Base-by-base conservation (phyloP, 805 yeast species). In the Candida vartiovaarae region DNA sequence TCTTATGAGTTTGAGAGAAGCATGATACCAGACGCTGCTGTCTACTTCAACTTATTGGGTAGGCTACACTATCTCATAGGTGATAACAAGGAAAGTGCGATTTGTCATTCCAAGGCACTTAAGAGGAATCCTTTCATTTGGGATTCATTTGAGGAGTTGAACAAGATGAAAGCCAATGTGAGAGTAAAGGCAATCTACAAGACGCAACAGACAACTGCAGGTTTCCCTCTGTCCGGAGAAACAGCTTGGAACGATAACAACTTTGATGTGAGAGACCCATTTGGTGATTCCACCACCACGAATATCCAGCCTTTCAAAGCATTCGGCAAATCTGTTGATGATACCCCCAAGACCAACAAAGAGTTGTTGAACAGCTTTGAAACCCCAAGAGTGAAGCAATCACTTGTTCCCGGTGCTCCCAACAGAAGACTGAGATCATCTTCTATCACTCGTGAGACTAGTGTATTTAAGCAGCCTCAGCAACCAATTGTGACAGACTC, bases 101-200 rank as follows among this genome's bases (percentile, higher is more conserved):
- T 82, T 39, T 75, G 78, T 54, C 85, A 82, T 59, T 73, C 86
- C 0, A 77, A 74, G 50, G 86, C 91, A 1, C 69, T 88, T 44
- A 77, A 78, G 46, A 64, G 72, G 49, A 85, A 93, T 58, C 96
- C 95, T 15, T 86, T 71, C 57, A 72, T 88, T 34, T 88, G 93
- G 76, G 96, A 88, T 57, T 88, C 96, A 0, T 80, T 87, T 50
- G 87, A 82, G 51, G 81, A 82, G 36, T 66, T 93, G 39, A 79
- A 88, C 54, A 70, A 72, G 39, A 66, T 83, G 64, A 93, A 95
- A 9, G 86, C 83, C 20, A 75, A 75, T 45, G 72, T 88, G 20
- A 76, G 79, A 45, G 78, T 82, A 5, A 75, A 75, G 49, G 61
- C 79, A 0, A 67, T 80, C 28, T 81, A 69, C 59, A 72, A 71